Evolutionary conservation across 305 asterid genomes (phyloP), one percentile per base, ranked within the genome.

Genomic region (Fraxinus ornus): DNA sequence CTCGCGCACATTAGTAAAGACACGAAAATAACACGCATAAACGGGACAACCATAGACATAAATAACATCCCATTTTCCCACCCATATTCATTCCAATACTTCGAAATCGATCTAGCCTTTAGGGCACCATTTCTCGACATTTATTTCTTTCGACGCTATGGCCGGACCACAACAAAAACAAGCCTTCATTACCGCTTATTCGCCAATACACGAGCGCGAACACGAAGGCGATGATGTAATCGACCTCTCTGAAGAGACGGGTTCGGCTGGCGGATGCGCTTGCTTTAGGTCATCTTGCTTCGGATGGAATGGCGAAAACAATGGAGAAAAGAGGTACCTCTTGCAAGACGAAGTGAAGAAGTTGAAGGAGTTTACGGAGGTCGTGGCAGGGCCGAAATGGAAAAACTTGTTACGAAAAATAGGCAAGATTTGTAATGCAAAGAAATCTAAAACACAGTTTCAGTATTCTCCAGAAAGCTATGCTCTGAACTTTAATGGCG

Each of bases 331-430:
- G 64, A 80, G 73, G 3, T n/a, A 41, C 24, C 80, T 87, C 4
- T 49, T 90, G 26, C 86, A 75, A 15, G 86, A 73, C 72, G 78
- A 83, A 49, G 7, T 86, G 33, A 90, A 88, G 89, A 85, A 85
- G 21, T 8, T 89, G 71, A 35, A 35, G 39, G 91, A 92, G 81
- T 64, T 79, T 9, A 90, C 97, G 39, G 95, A 92, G 89, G 37
- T 88, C 4, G 88, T 90, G 19, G 95, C 94, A 0, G 95, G 98
- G 57, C 95, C 96, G 1, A 90, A 85, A 55, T 91, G 96, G 96
- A 93, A 93, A 90, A 92, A 91, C 57, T 80, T 93, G 0, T 41
- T 92, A 0, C 81, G 93, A 17, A 93, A 87, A 44, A 84, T 91
- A 0, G 97, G 97, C 13, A 87, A 77, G 39, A 39, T 91, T 41